Conservation (phyloP, 116 monocot species). For the Dioscorea cayenensis region DNA sequence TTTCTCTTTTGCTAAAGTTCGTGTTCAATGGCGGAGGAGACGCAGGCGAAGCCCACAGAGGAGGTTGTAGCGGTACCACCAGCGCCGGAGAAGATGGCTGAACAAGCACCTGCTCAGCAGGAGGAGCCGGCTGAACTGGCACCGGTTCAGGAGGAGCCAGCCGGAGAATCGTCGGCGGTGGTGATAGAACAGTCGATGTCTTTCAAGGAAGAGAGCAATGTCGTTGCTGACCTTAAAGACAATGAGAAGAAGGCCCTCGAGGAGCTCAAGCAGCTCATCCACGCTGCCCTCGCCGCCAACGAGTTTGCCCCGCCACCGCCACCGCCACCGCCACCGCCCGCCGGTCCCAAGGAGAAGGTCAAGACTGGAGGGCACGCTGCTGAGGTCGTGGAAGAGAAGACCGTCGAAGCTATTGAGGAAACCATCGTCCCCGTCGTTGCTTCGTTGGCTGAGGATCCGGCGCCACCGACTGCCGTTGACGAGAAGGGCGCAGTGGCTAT, state of each 20-base stretch:
- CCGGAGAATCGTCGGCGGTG: not conserved
- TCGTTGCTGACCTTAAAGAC: conserved; percentile 16
- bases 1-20: not conserved
- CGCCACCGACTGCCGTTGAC: conserved; percentile 7
- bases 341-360: not conserved
- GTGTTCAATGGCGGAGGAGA: conserved; percentile 5
- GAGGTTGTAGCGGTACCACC: not conserved
- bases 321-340: conserved; percentile 1
- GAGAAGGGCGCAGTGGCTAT: conserved; percentile 34
- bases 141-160: not conserved
- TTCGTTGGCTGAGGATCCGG: conserved; percentile 1
- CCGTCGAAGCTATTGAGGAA: not conserved
- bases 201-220: conserved; percentile 33
- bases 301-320: conserved; percentile 30
- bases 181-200: conserved; percentile 8
- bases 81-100: not conserved
- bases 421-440: not conserved
- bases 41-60: not conserved
- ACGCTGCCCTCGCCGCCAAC: conserved; percentile 29
- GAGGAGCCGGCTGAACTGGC: not conserved
- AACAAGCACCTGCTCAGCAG: not conserved
- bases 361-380: conserved; percentile 4
- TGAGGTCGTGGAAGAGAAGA: not conserved
- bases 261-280: conserved; percentile 37
- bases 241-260: conserved; percentile 42